Conservation (phyloP, 768 basidiomycete species). For the Tricholoma bakamatsutake region DNA sequence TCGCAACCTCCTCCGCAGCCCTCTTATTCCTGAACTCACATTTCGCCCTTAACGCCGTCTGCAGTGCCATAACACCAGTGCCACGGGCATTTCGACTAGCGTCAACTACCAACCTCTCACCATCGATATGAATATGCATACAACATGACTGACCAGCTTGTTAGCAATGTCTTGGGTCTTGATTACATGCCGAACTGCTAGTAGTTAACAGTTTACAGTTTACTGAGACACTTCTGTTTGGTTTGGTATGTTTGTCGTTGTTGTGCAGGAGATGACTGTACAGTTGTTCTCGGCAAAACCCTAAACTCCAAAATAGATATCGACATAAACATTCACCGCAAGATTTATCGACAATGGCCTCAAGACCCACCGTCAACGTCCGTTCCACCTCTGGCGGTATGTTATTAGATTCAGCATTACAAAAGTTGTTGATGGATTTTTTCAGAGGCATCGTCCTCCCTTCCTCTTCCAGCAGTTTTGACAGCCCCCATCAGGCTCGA, state of each 20-base stretch:
- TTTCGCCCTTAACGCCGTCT: no score
- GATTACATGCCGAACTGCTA: no score
- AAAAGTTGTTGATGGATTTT: slow-evolving; percentile 11
- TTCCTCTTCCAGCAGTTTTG: slow-evolving; percentile 92
- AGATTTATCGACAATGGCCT: slow-evolving; percentile 69
- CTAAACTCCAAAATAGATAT: slow-evolving; percentile 25
- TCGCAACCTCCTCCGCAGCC: no score
- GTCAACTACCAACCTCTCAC: no score
- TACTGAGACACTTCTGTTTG: no score
- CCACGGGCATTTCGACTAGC: no score
- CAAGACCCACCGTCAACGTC: slow-evolving; percentile 87
- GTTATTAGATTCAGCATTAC: slow-evolving; percentile 12
- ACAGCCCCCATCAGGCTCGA: slow-evolving; percentile 98
- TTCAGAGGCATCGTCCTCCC: slow-evolving; percentile 78
- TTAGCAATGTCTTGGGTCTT: no score
- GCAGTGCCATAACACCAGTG: no score
- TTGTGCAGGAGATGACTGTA: slow-evolving; percentile 21
- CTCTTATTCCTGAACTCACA: no score
- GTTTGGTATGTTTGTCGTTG: slow-evolving; percentile 3
- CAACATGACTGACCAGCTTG: no score
- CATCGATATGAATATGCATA: no score
- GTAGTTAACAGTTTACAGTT: no score
- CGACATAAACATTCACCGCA: slow-evolving; percentile 30
- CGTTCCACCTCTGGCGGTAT: slow-evolving; percentile 71
- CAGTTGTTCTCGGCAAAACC: slow-evolving; percentile 37